Evolutionary conservation across 1,284 basidiomycete genomes (phyloP).

Genomic region (Cutaneotrichosporon curvatum): DNA sequence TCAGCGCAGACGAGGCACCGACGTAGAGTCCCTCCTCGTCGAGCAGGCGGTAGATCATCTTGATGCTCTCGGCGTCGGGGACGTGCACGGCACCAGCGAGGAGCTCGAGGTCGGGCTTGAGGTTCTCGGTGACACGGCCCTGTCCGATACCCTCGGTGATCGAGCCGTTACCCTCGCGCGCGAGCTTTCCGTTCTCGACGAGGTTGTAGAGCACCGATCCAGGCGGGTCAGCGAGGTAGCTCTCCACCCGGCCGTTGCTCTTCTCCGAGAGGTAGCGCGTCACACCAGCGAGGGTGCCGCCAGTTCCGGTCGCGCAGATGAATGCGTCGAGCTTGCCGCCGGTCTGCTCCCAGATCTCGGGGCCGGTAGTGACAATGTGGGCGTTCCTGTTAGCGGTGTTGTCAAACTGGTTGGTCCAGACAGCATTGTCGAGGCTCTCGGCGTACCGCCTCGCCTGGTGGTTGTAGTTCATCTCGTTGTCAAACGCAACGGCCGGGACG

Average conservation of each 20-base stretch:
- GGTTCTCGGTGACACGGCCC: conserved; percentile 91
- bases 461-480: conserved; percentile 96
- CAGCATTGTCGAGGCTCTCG: conserved; percentile 70
- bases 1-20: conserved; percentile 91
- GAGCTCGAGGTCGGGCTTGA: conserved; percentile 73
- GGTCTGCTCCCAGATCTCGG: conserved; percentile 94
- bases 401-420: conserved; percentile 99
- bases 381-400: conserved; percentile 82
- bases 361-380: conserved; percentile 87
- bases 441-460: conserved; percentile 93
- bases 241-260: conserved; percentile 70
- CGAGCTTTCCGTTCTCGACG: conserved; percentile 69
- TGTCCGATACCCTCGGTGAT: conserved; percentile 99
- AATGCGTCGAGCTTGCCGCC: conserved; percentile 77
- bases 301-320: conserved; percentile 89
- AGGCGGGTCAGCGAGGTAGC: conserved; percentile 94
- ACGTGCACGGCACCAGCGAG: conserved; percentile 78
- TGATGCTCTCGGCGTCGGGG: conserved; percentile 81
- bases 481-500: conserved; percentile 92
- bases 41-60: conserved; percentile 87
- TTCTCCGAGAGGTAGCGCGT: conserved; percentile 81
- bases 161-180: conserved; percentile 71
- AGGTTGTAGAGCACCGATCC: conserved; percentile 88
- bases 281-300: conserved; percentile 86
- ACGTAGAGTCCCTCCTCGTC: conserved; percentile 92